Base-by-base conservation (phyloP, 176 grass and related monocot genomes). In the Poa pratensis region DNA sequence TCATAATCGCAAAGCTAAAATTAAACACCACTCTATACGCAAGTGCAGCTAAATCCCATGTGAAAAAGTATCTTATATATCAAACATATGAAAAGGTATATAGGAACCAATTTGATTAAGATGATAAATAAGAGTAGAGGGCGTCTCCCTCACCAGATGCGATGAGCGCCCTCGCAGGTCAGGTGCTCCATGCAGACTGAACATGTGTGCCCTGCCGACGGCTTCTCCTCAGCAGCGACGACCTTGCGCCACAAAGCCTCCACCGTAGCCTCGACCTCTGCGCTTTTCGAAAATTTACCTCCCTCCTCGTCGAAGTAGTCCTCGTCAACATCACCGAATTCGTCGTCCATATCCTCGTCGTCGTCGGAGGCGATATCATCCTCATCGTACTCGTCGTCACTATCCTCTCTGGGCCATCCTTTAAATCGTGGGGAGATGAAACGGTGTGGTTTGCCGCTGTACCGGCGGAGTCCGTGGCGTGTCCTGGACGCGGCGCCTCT, bases 131-230 rank as follows among this genome's bases (percentile, higher is more conserved):
- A 59, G n/a, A 59, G 3, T 12, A 23, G n/a, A n/a, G n/a, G n/a
- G n/a, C n/a, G n/a, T n/a, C n/a, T n/a, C n/a, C n/a, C n/a, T n/a
- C 1, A 69, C 65, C 65, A 69, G 17, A 69, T 64, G 63, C 63
- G 63, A 19, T 66, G 63, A 66, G 5, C 28, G 7, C 63, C 63
- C 17, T 66, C 63, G 28, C 63, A 66, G 63, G 63, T 66, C 5
- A 34, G 17, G 63, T 30, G 63, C 15, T 66, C 28, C 63, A 66
- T 66, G 18, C 63, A 66, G 16, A 66, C 63, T 7, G 17, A 34
- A 3, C 63, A 66, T 18, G 63, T 18, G 62, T 65, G 14, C 62
- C 15, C 62, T 6, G 27, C 15, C 27, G 62, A 32, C 7, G 62
- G 62, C 62, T 65, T 65, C 14, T 65, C 62, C 6, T 65, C 62